A percentile compares a stretch with the other conserved stretches of the same genome.
Conservation (phyloP, 2,329 filamentous ascomycete genomes). For the Plectosphaerella plurivora region DNA sequence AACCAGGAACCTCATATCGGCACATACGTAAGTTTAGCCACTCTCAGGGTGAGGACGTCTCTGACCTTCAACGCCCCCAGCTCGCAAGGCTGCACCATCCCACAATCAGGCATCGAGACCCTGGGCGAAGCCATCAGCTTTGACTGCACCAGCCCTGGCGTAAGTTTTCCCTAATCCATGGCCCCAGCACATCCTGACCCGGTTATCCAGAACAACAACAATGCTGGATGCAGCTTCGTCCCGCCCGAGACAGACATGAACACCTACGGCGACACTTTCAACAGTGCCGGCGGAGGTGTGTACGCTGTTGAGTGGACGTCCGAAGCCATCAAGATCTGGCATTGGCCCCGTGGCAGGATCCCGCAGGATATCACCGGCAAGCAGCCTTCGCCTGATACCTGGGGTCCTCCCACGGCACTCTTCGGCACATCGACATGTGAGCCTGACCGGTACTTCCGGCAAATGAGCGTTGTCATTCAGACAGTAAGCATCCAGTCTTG, state of each 20-base stretch:
- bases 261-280: constrained; percentile 62
- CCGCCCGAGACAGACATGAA: constrained; percentile 33
- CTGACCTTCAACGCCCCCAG: constrained; percentile 22
- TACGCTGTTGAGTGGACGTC: constrained; percentile 70
- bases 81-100: constrained; percentile 8
- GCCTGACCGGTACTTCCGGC: constrained; percentile 59
- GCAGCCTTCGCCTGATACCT: constrained; percentile 57
- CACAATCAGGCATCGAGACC: background rate
- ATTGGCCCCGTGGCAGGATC: constrained; percentile 63
- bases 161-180: background rate
- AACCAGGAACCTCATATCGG: constrained; percentile 55
- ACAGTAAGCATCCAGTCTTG: constrained; percentile 35
- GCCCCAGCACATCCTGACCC: background rate
- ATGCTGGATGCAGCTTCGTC: constrained; percentile 41
- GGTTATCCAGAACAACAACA: constrained; percentile 11
- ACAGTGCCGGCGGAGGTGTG: constrained; percentile 60
- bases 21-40: constrained; percentile 45
- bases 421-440: constrained; percentile 65
- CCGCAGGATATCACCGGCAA: constrained; percentile 59
- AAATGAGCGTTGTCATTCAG: constrained; percentile 70
- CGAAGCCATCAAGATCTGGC: constrained; percentile 67
- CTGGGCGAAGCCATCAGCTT: background rate
- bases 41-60: constrained; percentile 1
- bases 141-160: constrained; percentile 18
- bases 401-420: constrained; percentile 64